Evolutionary conservation across 768 basidiomycete species (phyloP).

Genomic region (Pholiota microspora): DNA sequence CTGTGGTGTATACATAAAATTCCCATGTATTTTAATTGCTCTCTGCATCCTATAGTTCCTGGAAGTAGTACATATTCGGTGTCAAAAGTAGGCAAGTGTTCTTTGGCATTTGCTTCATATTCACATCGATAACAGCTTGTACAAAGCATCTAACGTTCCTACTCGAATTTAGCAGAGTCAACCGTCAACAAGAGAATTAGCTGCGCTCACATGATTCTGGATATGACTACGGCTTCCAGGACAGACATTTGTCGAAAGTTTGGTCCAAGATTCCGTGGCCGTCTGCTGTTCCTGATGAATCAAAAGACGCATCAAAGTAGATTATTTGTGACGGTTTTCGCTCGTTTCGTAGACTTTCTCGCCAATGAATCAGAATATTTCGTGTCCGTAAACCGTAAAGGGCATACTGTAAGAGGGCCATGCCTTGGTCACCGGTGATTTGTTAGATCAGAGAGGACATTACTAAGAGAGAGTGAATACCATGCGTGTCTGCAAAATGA

Average conservation of each 20-base stretch:
- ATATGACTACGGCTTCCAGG: slow-evolving; percentile 73
- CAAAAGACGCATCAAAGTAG: slow-evolving; percentile 59
- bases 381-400: slow-evolving; percentile 59
- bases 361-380: slow-evolving; percentile 67
- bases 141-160: slow-evolving; percentile 66
- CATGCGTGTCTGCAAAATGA: slow-evolving; percentile 79
- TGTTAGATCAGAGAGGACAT: background rate
- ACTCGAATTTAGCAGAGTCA: slow-evolving; percentile 8
- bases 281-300: slow-evolving; percentile 69
- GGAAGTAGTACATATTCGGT: too few species aligned
- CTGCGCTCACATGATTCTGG: slow-evolving; percentile 75
- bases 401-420: slow-evolving; percentile 53
- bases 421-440: background rate
- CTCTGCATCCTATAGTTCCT: too few species aligned
- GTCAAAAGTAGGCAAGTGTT: too few species aligned
- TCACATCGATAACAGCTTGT: too few species aligned
- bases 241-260: slow-evolving; percentile 63
- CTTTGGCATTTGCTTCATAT: too few species aligned
- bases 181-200: background rate
- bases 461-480: slow-evolving; percentile 37
- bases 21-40: too few species aligned
- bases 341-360: slow-evolving; percentile 49
- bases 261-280: slow-evolving; percentile 72
- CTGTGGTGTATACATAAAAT: too few species aligned
- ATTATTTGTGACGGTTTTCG: slow-evolving; percentile 64